Conservation (phyloP, 2,329 filamentous ascomycete genomes). For the Dactylonectria estremocensis region DNA sequence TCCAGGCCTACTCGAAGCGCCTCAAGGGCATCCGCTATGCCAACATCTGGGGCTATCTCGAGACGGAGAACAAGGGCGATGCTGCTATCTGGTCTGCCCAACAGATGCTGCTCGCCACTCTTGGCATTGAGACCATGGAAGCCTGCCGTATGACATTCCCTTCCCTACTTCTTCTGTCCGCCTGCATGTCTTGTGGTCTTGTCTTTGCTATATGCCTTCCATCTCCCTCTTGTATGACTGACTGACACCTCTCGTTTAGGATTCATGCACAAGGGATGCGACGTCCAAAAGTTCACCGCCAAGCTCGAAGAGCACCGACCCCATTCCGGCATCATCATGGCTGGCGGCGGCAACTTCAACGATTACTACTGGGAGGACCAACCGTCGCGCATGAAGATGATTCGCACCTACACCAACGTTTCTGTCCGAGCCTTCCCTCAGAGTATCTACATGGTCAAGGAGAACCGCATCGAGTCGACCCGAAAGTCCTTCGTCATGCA, state of each 20-base stretch:
- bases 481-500: slow-evolving; percentile 40
- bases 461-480: slow-evolving; percentile 42
- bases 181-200: too few relatives aligned
- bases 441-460: slow-evolving; percentile 44
- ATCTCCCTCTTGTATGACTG: not conserved
- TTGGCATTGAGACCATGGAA: slow-evolving; percentile 49
- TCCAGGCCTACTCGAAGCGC: slow-evolving; percentile 45
- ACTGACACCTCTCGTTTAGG: slow-evolving; percentile 6
- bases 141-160: slow-evolving; percentile 41
- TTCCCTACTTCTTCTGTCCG: too few relatives aligned
- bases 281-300: slow-evolving; percentile 41
- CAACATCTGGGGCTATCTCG: slow-evolving; percentile 50
- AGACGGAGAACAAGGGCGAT: slow-evolving; percentile 49
- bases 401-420: slow-evolving; percentile 40
- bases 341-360: slow-evolving; percentile 48
- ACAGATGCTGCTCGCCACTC: slow-evolving; percentile 46
- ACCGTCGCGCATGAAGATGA: slow-evolving; percentile 50
- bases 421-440: slow-evolving; percentile 47
- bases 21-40: slow-evolving; percentile 45
- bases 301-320: slow-evolving; percentile 45
- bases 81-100: slow-evolving; percentile 49
- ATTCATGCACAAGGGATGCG: slow-evolving; percentile 46
- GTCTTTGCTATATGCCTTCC: too few relatives aligned
- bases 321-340: slow-evolving; percentile 49
- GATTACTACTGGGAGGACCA: slow-evolving; percentile 50